Base-by-base conservation (phyloP, 1,139 yeast species). In the Hyphopichia pseudoburtonii region DNA sequence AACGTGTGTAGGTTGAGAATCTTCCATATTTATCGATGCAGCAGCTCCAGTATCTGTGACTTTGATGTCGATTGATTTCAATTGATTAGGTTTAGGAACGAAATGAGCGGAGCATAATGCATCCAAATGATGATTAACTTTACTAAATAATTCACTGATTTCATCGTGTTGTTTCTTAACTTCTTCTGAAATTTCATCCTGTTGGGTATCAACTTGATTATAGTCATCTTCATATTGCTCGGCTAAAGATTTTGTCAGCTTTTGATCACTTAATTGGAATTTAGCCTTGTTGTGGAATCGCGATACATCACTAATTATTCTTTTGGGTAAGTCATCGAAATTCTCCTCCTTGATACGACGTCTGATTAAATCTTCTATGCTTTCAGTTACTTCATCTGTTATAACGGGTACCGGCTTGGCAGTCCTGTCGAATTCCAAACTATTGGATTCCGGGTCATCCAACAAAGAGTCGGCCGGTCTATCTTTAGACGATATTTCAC, bases 101-200 rank as follows among this genome's bases (percentile, higher is more conserved):
- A 85, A 92, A 58, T 89, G 95, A 50, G 97, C 95, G 8, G 97
- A 88, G 33, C 95, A 81, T 38, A 92, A 71, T 2, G 96, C 81
- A 59, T 92, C 97, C 33, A 92, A 76, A 49, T 84, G 85, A 54
- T 85, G 81, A 34, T 77, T 73, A 28, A 94, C 70, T 17, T 69
- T 69, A 33, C 74, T 72, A 56, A 81, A 89, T 43, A 92, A 57
- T 32, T 74, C 80, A 30, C 74, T 66, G 38, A 94, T 82, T 57
- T 90, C 97, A 43, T 80, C 78, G 59, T 92, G 97, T 10, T 86
- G 83, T 36, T 73, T 73, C 39, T 78, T 71, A 15, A 85, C 60
- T 52, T 83, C 85, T 43, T 86, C 95, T 31, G 74, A 71, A 24
- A 67, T 58, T 43, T 69, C 66, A 30, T 60, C 56, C 28, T 64